Conservation (phyloP, 768 basidiomycete species). For the Scleroderma citrinum region DNA sequence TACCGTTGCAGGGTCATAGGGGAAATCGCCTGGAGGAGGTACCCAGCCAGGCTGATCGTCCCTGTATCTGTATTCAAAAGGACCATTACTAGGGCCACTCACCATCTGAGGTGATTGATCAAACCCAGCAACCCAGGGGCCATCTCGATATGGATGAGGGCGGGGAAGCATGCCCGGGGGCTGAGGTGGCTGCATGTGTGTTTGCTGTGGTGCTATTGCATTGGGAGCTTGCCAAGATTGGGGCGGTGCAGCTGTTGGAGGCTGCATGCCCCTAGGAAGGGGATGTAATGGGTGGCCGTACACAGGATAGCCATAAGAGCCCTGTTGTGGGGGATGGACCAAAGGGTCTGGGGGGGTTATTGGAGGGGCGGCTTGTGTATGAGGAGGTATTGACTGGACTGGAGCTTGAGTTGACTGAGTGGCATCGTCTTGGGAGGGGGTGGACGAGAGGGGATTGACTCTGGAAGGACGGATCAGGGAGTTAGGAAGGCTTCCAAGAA, state of each 20-base stretch:
- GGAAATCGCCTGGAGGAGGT: conserved; percentile 39
- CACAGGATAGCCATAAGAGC: conserved; percentile 26
- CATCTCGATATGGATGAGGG: conserved; percentile 43
- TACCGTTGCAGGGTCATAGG: conserved; percentile 49
- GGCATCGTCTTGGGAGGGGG: conserved; percentile 19
- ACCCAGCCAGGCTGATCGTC: conserved; percentile 52
- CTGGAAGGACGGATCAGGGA: conserved; percentile 9
- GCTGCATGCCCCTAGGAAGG: conserved; percentile 38
- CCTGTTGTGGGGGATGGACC: conserved; percentile 23
- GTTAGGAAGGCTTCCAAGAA: background rate
- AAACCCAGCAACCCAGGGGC: conserved; percentile 53
- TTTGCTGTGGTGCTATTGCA: conserved; percentile 60
- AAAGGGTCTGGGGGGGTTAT: conserved; percentile 23
- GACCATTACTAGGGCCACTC: conserved; percentile 35
- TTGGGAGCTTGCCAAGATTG: conserved; percentile 62
- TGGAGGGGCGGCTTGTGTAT: conserved; percentile 23
- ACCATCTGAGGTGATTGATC: conserved; percentile 45
- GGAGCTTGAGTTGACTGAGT: conserved; percentile 13
- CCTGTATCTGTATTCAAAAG: conserved; percentile 58
- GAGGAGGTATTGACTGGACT: conserved; percentile 22
- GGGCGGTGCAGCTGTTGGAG: conserved; percentile 43
- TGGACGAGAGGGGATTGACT: conserved; percentile 18
- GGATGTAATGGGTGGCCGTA: conserved; percentile 38
- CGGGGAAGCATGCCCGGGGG: conserved; percentile 43
- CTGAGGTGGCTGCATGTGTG: conserved; percentile 47